These are phyloP conservation scores for Panaeolus cyanescens DNA, from an alignment of 768 basidiomycete genomes.

Conservation along the genomic window DNA sequence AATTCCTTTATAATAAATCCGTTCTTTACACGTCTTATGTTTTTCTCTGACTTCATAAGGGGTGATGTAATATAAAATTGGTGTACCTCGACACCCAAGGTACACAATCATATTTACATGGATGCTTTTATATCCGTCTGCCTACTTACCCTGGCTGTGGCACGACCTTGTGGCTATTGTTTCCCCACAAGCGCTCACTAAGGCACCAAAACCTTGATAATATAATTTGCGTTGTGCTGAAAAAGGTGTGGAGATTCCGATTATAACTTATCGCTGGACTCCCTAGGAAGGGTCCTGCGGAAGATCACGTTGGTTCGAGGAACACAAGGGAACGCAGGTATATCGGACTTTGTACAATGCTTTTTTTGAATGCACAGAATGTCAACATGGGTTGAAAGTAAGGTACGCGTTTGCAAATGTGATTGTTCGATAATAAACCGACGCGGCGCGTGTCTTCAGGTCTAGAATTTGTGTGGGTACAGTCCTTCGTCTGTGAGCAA, in stretches of 20 bases:
- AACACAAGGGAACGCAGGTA: not conserved
- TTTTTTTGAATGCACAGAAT: not conserved
- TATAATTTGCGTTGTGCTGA: not conserved
- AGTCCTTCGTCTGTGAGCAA: too few species aligned
- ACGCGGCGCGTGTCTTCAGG: not conserved
- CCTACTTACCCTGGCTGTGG: not conserved
- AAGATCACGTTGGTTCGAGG: not conserved
- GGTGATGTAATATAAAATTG: not conserved
- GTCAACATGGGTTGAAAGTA: not conserved
- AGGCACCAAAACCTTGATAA: not conserved
- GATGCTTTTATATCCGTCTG: not conserved
- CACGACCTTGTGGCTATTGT: not conserved
- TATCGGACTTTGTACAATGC: not conserved
- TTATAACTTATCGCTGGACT: not conserved
- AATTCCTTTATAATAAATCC: not conserved
- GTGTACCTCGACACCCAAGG: not conserved
- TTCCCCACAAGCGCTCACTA: constrained; percentile 1
- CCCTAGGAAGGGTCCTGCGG: not conserved
- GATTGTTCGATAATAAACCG: not conserved
- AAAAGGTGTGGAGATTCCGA: not conserved
- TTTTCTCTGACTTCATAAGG: not conserved
- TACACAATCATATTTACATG: not conserved
- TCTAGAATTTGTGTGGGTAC: not conserved
- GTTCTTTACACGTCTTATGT: not conserved
- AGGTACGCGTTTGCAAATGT: not conserved